These are phyloP conservation scores for Tolypocladium endophyticum DNA, from an alignment of 2,329 filamentous ascomycete genomes.

Conservation along the genomic window DNA sequence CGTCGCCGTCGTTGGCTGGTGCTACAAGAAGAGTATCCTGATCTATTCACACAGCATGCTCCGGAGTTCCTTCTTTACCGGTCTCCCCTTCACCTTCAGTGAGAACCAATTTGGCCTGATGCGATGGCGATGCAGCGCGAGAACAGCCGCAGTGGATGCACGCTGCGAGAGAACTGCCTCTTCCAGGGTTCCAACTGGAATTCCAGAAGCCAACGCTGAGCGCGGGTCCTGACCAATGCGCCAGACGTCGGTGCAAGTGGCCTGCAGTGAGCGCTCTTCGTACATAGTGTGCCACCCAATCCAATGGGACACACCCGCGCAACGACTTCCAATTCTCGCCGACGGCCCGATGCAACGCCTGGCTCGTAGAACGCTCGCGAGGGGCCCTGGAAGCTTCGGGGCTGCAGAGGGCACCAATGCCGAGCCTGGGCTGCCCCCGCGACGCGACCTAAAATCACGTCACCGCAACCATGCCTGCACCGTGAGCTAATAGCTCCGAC, in stretches of 20 bases:
- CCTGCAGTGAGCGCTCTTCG: not conserved
- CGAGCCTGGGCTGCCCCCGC: not conserved
- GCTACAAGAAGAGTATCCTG: no score
- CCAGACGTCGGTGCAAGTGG: not conserved
- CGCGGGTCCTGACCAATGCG: not conserved
- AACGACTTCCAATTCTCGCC: not conserved
- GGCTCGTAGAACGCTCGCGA: not conserved
- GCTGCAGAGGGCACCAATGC: not conserved
- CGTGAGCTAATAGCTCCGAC: no score
- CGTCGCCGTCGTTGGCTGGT: no score
- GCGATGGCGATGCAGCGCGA: not conserved
- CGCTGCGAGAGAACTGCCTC: not conserved
- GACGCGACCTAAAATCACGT: not conserved
- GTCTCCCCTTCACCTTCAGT: no score
- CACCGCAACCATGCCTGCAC: not conserved
- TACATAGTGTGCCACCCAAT: no score
- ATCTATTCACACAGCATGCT: no score
- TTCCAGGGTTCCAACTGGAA: not conserved
- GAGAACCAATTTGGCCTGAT: not conserved
- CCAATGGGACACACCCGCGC: no score
- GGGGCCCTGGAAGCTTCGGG: not conserved
- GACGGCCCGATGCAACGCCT: not conserved
- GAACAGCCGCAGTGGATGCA: not conserved
- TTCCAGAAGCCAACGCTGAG: not conserved
- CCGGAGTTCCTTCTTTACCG: no score